Base-by-base conservation (phyloP, 192 early-diverging fungal species). In the Pilobolus umbonatus region DNA sequence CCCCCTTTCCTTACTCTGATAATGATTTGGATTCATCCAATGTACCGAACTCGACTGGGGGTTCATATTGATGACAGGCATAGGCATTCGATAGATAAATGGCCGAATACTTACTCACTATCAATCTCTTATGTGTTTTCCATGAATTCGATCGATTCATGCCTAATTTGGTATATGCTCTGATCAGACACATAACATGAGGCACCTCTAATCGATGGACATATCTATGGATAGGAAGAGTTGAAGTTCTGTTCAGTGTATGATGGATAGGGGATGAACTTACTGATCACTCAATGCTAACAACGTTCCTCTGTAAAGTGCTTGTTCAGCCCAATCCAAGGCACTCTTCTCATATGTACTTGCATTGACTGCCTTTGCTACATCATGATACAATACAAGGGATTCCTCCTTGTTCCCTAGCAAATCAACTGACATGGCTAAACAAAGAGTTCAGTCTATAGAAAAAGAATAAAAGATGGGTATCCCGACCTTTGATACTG, bases 251-350 rank as follows among this genome's bases (percentile, higher is more conserved):
- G n/a, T n/a, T n/a, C n/a, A n/a, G n/a, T 42, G 5, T 42, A 42
- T 15, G 5, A 12, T 17, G 14, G 12, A 42, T 15, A 7, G n/a
- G 5, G 14, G 39, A 36, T 22, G 9, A 5, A 48, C 48, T 62
- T 72, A 80, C 79, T 72, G 57, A 4, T 62, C 62, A 25, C 69
- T 58, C 32, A 74, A 26, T 52, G 71, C 75, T 34, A 85, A 52
- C 62, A 88, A 67, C 4, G 75, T 62, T 5, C 74, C 76, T 26
- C 80, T 80, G 64, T 88, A 87, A 54, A 90, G 56, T 11, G 80
- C 83, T 53, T 85, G 75, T 52, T 90, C 87, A 10, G 76, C 64
- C 85, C 88, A 88, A 48, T 82, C 73, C 7, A 73, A 58, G 21
- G 84, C 62, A 1, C 36, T 40, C 17, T 14, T 25, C 35, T 59